Evolutionary conservation across 225 moss, liverwort and hornwort species (phyloP).

Genomic region (Polytrichum commune): DNA sequence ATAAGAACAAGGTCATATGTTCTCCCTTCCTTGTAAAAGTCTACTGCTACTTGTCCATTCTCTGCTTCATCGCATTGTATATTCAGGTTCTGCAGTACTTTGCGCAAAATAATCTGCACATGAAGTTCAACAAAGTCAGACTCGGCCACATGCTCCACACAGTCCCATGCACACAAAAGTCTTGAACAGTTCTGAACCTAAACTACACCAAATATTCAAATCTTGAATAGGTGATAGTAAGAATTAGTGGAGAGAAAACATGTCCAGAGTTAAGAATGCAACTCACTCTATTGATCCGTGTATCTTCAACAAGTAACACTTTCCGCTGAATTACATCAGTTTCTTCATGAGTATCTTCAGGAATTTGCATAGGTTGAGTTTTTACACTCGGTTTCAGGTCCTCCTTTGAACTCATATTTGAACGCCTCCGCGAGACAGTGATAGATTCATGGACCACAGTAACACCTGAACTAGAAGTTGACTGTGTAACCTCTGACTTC

Average conservation of each 20-base stretch:
- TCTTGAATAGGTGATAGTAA: too few species aligned
- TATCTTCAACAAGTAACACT: conserved; percentile 76
- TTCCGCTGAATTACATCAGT: conserved; percentile 16
- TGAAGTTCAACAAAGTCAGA: not conserved
- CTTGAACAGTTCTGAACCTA: not conserved
- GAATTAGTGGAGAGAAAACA: too few species aligned
- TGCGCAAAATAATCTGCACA: conserved; percentile 36
- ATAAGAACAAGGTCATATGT: conserved; percentile 38
- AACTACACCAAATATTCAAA: too few species aligned
- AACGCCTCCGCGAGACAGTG: conserved; percentile 27
- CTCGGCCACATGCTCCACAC: too few species aligned
- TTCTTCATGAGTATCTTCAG: conserved; percentile 6
- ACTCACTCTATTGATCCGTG: conserved; percentile 67
- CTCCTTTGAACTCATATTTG: conserved; percentile 18
- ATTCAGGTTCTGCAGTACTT: conserved; percentile 32
- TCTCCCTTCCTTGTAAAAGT: conserved; percentile 32
- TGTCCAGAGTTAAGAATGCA: not conserved
- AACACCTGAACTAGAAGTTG: conserved; percentile 31
- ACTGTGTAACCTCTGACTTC: conserved; percentile 44
- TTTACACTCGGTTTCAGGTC: not conserved
- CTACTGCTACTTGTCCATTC: conserved; percentile 38
- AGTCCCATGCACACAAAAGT: not conserved
- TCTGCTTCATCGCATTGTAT: conserved; percentile 37
- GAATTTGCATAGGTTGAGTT: conserved; percentile 7
- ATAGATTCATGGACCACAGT: conserved; percentile 39